Conservation (phyloP, 805 yeast species). For the Suhomyces sp. region DNA sequence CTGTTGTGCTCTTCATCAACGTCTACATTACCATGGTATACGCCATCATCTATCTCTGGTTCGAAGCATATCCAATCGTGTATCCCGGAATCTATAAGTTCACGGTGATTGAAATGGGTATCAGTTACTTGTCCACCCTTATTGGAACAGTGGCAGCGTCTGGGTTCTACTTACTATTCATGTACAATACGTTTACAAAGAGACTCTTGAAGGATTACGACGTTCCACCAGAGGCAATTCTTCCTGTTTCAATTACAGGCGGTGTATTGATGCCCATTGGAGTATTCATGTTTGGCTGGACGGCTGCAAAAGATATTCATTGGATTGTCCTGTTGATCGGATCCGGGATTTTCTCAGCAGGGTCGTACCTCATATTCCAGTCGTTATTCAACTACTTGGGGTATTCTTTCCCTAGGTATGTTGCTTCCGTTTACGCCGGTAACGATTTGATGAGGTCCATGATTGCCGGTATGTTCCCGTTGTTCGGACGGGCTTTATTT, state of each 20-base stretch:
- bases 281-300: constrained; percentile 21
- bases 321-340: constrained; percentile 23
- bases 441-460: constrained; percentile 50
- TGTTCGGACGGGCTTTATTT: constrained; percentile 63
- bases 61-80: constrained; percentile 62
- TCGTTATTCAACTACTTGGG: constrained; percentile 50
- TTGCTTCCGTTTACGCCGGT: constrained; percentile 61
- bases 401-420: constrained; percentile 45
- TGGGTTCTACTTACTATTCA: constrained; percentile 8
- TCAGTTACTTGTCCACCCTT: constrained; percentile 46
- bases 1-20: constrained; percentile 54
- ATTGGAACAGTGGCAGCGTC: constrained; percentile 39
- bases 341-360: constrained; percentile 17
- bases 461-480: constrained; percentile 60
- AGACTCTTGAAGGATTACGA: constrained; percentile 11
- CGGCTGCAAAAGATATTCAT: constrained; percentile 15
- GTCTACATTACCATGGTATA: constrained; percentile 52
- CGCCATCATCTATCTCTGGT: constrained; percentile 53
- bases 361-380: constrained; percentile 44
- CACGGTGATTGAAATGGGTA: constrained; percentile 47
- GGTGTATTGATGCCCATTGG: constrained; percentile 20
- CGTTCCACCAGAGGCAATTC: constrained; percentile 16
- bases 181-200: constrained; percentile 13
- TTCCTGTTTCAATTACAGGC: constrained; percentile 22
- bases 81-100: constrained; percentile 46